Evolutionary conservation across 2,329 filamentous ascomycete genomes (phyloP).

Genomic region (Apiospora hydei): DNA sequence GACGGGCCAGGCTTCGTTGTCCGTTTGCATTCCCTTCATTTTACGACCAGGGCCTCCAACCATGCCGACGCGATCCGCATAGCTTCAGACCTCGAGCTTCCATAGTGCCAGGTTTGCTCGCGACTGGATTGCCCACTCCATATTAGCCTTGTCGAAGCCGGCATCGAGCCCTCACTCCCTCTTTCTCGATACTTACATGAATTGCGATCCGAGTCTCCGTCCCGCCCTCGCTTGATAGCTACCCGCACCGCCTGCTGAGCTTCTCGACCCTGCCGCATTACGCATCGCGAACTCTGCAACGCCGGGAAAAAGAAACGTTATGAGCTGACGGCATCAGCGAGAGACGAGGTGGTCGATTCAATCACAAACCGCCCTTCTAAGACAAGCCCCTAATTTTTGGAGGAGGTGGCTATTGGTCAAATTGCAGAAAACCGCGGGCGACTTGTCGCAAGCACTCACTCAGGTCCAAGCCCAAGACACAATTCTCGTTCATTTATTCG

Average conservation of each 20-base stretch:
- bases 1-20: background rate
- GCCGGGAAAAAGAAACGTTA: conserved; percentile 9
- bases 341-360: background rate
- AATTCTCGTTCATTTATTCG: background rate
- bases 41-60: background rate
- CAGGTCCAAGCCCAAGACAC: background rate
- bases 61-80: conserved; percentile 8
- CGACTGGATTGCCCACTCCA: background rate
- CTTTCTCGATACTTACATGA: background rate
- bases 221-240: background rate
- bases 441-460: conserved; percentile 10
- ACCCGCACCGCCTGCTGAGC: background rate
- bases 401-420: background rate
- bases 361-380: background rate
- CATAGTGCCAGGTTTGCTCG: background rate
- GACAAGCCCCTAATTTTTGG: background rate
- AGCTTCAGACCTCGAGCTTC: conserved; percentile 2
- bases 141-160: conserved; percentile 5
- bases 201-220: background rate
- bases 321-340: conserved; percentile 9
- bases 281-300: background rate
- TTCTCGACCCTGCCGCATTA: background rate
- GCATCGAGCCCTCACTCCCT: background rate
- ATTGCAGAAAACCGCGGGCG: background rate
- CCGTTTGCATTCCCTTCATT: conserved; percentile 5